Evolutionary conservation across 257 asterid species (phyloP), one percentile per base, ranked within the genome.

Genomic region (Solanum medicagineum): DNA sequence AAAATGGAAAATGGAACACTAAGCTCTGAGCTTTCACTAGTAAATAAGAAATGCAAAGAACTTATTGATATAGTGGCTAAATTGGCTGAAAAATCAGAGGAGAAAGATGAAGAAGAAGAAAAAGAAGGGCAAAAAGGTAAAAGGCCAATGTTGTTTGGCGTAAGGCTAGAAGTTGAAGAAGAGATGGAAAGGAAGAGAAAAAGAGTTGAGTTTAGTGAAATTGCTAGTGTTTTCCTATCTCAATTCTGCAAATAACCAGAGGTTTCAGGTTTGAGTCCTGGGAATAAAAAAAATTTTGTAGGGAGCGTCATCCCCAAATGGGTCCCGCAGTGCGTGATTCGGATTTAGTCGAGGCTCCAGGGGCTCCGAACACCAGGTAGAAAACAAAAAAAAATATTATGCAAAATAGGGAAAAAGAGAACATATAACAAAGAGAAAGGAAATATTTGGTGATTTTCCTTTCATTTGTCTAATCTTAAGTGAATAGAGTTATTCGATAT

Each of bases 131-230:
- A 82, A 20, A 55, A 24, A 0, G 86, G 71, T 9, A 88, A 87
- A 49, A 92, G 93, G 86, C 97, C 95, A 13, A 94, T 85, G 93
- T 89, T 96, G 22, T 96, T 96, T 77, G 99, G 98, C 0, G 98
- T 94, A 85, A 93, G 94, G 75, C 89, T 94, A 91, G 96, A 89
- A 81, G 93, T 86, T 84, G 83, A 88, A 85, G 92, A 51, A 77
- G 83, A 77, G 84, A 89, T 90, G 55, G 93, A 90, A 90, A 92
- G 87, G 89, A 92, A 93, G 93, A 92, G 94, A 74, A 90, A 93
- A 86, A 90, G 91, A 75, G 92, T 22, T 9, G 91, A 89, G 80
- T 84, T 83, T 75, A 74, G 87, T 70, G 84, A 84, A 80, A 85
- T 74, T 84, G 87, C 73, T 63, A 84, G 84, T 85, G 85, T 87